These are phyloP conservation scores for Capronia epimyces DNA, from an alignment of 2,329 filamentous ascomycete species.

Conservation along the genomic window DNA sequence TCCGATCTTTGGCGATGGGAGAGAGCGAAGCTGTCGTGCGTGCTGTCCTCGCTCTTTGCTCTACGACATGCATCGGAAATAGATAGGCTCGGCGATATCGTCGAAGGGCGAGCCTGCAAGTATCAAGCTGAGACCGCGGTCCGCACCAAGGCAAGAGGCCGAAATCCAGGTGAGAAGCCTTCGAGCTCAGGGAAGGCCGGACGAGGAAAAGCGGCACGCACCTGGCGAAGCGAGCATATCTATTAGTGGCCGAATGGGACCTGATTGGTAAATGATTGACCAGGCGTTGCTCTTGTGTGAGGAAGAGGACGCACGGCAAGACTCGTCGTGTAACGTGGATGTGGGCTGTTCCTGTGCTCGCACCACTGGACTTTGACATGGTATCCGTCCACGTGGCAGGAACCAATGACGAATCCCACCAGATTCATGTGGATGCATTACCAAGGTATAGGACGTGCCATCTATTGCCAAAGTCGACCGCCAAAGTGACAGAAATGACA, in stretches of 20 bases:
- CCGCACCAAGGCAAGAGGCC: neutral
- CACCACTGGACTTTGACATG: neutral
- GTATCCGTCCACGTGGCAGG: neutral
- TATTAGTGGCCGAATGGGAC: neutral
- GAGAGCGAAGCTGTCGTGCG: neutral
- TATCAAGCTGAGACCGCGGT: slow-evolving; percentile 1
- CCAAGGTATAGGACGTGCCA: neutral
- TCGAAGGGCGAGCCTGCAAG: neutral
- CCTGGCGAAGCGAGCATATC: neutral
- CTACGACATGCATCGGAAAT: neutral
- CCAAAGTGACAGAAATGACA: neutral
- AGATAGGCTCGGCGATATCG: neutral
- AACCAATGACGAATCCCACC: neutral
- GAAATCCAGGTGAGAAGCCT: neutral
- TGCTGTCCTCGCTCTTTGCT: neutral
- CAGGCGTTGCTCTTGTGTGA: neutral
- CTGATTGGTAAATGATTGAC: neutral
- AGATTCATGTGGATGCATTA: neutral
- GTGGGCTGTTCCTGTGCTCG: neutral
- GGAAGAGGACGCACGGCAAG: neutral
- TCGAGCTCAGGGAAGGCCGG: neutral
- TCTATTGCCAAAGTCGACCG: neutral
- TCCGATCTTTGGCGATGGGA: neutral
- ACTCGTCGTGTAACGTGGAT: neutral
- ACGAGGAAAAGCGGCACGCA: neutral